Conservation (phyloP, 805 yeast genomes). For the Blastobotrys chiropterorum region DNA sequence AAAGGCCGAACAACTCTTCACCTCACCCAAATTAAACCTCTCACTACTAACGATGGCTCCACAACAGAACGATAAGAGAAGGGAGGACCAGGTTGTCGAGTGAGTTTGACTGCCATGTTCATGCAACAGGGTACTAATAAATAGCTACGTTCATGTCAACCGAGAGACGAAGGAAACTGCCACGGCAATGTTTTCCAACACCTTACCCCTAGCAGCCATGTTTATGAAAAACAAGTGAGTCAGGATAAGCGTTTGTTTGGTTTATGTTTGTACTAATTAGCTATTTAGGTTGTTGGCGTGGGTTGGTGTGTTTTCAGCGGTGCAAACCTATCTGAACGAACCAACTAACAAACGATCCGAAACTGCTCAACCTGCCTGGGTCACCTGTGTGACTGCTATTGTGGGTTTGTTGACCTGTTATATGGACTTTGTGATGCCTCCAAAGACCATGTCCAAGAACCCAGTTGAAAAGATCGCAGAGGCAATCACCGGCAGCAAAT, state of each 20-base stretch:
- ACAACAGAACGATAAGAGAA: constrained; percentile 16
- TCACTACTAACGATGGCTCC: constrained; percentile 16
- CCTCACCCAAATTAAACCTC: not conserved
- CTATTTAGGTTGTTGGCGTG: constrained; percentile 27
- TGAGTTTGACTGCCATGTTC: constrained; percentile 17
- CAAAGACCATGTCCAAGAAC: not conserved
- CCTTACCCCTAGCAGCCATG: constrained; percentile 35
- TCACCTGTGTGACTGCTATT: constrained; percentile 25
- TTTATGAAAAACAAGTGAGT: constrained; percentile 30
- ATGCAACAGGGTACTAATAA: not conserved
- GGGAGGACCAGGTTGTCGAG: constrained; percentile 29
- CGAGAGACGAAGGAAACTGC: not conserved
- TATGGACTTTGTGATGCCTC: constrained; percentile 31
- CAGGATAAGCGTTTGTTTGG: too few relatives aligned
- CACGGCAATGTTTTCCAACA: constrained; percentile 19
- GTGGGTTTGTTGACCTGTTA: constrained; percentile 30
- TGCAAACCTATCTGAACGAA: constrained; percentile 30
- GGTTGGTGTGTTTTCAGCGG: constrained; percentile 32
- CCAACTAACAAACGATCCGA: constrained; percentile 15
- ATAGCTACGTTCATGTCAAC: not conserved
- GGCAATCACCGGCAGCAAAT: not conserved
- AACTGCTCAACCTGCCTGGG: constrained; percentile 25
- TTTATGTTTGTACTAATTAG: not conserved
- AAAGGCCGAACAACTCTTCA: not conserved
- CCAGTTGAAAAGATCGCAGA: not conserved